phyloP scores from a whole-genome alignment of 176 grass and related monocot species.

The Elymus sibiricus region DNA sequence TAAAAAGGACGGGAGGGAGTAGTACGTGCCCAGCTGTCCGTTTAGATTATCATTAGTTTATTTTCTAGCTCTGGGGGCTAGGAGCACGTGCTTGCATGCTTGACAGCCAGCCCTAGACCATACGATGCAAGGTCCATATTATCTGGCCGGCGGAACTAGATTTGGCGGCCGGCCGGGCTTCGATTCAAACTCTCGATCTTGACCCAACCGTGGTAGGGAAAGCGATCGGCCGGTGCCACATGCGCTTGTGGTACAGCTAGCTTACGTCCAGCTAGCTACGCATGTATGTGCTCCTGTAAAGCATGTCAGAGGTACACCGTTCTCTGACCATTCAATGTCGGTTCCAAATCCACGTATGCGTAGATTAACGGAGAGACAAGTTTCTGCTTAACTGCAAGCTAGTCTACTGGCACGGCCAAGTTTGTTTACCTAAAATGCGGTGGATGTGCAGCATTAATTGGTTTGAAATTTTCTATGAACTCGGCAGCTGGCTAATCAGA shows the following conservation, averaged over 20 bases:
- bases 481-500: not conserved
- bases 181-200: not conserved
- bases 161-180: not conserved
- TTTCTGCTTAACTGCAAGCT: not conserved
- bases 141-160: slow-evolving; percentile 3
- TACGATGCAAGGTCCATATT: not conserved
- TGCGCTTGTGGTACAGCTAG: not conserved
- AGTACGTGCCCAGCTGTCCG: too few relatives aligned
- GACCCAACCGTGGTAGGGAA: not conserved
- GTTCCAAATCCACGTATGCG: not conserved
- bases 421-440: too few relatives aligned
- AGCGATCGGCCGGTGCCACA: not conserved
- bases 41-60: not conserved
- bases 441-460: not conserved
- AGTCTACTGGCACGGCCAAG: too few relatives aligned
- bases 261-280: not conserved
- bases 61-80: not conserved
- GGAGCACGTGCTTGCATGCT: slow-evolving; percentile 3
- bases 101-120: not conserved
- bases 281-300: not conserved
- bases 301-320: not conserved
- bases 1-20: too few relatives aligned
- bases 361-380: not conserved
- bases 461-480: not conserved
- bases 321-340: not conserved